Percentiles rank a stretch among this genome's conserved stretches.
phyloP scores from a whole-genome alignment of 164 flowering plant species.

The Liriodendron chinense region DNA sequence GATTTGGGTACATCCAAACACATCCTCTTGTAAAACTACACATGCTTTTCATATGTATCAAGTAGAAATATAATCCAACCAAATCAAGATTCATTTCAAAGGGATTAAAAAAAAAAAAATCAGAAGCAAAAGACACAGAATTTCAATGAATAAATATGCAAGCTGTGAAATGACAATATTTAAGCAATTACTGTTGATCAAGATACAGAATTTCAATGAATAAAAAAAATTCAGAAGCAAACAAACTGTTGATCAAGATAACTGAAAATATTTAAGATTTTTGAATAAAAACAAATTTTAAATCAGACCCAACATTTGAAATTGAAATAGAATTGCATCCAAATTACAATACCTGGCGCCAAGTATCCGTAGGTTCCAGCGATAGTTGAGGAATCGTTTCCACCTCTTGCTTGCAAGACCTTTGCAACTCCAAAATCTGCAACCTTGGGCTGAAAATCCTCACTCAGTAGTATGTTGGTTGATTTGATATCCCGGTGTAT shows the following conservation, averaged over 20 bases:
- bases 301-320: neutral
- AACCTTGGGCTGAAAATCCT: conserved; percentile 75
- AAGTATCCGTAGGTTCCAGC: conserved; percentile 97
- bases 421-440: conserved; percentile 98
- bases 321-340: neutral
- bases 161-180: no score
- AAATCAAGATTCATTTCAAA: no score
- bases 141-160: neutral
- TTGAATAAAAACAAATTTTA: neutral
- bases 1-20: no score
- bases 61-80: no score
- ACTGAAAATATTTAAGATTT: neutral
- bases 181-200: no score
- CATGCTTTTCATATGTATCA: no score
- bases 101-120: no score
- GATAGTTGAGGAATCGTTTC: conserved; percentile 74
- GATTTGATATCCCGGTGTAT: conserved; percentile 94
- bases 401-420: conserved; percentile 75
- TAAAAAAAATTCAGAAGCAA: neutral
- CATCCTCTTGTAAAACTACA: no score
- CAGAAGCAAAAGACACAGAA: neutral
- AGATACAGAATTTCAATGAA: neutral
- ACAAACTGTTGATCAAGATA: no score
- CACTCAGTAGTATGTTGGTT: conserved; percentile 79
- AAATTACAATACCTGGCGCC: conserved; percentile 73